Base-by-base conservation (phyloP, 2,329 filamentous ascomycete genomes). In the Cephalotrichum gorgonifer region DNA sequence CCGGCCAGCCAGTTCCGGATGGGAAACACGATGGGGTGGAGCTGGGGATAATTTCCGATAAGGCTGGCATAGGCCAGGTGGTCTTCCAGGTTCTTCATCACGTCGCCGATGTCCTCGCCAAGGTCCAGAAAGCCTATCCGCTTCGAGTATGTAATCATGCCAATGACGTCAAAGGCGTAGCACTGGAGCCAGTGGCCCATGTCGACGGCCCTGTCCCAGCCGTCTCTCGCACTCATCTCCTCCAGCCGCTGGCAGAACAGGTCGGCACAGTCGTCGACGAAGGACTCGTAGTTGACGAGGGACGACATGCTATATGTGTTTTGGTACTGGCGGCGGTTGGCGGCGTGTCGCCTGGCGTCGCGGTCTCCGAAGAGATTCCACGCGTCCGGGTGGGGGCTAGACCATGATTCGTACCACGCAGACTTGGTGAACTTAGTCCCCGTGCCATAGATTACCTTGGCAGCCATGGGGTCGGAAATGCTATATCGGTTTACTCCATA, bases 401-500 rank as follows among this genome's bases (percentile, higher is more conserved):
- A 44, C 58, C 58, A 66, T 2, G 59, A 47, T 0, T 52, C 31
- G 27, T 67, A 68, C 60, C 62, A 66, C 1, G 55, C 46, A 0
- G 62, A 65, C 50, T 68, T 68, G 9, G 55, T 20, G 43, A 63
- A 65, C 15, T 56, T 54, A 27, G 54, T 60, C n/a, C 57, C 56
- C 6, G 57, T 50, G 15, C 60, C 59, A 41, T 63, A 62, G 42
- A 68, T 64, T 35, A 59, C 52, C 49, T 68, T 71, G 2, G 65
- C 53, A 1, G 68, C 70, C 0, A 64, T 56, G 0, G 62, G 58
- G 48, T 72, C 65, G 30, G 62, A 62, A 51, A 77, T 60, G 31
- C 67, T 72, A 49, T 73, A 75, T 7, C 73, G 65, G 17, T 71
- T 64, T 0, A 72, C 72, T 0, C 68, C 70, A 49, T 75, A 66